phyloP scores from a whole-genome alignment of 768 basidiomycete species.

The Leccinum uliginosum region DNA sequence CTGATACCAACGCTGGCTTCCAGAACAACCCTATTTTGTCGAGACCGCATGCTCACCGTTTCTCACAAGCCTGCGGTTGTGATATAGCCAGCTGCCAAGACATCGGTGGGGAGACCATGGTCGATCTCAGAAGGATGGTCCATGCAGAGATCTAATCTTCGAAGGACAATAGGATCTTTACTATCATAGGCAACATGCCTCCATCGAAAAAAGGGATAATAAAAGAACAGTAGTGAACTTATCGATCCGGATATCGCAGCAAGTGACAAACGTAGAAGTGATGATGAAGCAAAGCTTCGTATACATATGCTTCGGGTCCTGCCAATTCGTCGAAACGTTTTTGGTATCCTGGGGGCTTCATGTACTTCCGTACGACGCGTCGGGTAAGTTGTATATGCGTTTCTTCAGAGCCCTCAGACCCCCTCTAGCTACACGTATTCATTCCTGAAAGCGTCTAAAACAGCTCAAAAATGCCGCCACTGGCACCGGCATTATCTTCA shows the following conservation, averaged over 20 bases:
- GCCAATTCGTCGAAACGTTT: background rate
- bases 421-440: background rate
- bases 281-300: background rate
- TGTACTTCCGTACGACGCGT: background rate
- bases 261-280: background rate
- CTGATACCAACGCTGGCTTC: background rate
- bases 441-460: background rate
- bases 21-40: background rate
- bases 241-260: no score
- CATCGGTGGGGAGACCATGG: background rate
- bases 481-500: background rate
- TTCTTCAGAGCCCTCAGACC: background rate
- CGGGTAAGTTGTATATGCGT: background rate
- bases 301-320: background rate
- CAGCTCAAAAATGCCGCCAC: conserved; percentile 15
- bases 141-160: background rate
- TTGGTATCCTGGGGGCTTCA: background rate
- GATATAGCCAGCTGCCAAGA: background rate
- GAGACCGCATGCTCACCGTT: background rate
- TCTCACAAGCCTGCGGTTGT: background rate
- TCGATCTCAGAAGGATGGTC: background rate
- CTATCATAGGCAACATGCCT: background rate
- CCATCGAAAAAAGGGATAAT: background rate
- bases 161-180: background rate
- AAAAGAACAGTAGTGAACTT: no score